Conservation (phyloP, 2,329 filamentous ascomycete genomes). For the Nemania sp. region DNA sequence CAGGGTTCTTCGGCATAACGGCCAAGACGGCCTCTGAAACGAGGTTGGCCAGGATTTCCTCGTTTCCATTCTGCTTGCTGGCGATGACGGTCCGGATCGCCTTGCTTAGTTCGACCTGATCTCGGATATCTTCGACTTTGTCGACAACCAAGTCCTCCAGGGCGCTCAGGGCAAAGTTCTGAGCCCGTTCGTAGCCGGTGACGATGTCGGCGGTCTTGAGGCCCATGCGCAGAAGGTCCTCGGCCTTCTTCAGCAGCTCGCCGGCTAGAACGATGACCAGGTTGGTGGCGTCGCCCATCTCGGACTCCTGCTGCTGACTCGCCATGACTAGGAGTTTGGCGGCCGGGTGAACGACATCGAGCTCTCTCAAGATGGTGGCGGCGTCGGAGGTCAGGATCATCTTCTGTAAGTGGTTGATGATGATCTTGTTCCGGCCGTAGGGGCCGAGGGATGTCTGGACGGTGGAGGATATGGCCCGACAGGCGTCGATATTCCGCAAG, state of each 20-base stretch:
- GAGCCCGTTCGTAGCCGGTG: constrained; percentile 92
- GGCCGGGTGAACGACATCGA: constrained; percentile 97
- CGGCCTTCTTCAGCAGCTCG: constrained; percentile 94
- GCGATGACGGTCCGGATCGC: constrained; percentile 93
- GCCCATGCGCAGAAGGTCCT: constrained; percentile 94
- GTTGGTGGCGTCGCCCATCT: constrained; percentile 99
- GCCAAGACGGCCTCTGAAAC: constrained; percentile 85
- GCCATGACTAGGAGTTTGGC: constrained; percentile 99
- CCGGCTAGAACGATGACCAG: constrained; percentile 94
- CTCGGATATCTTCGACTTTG: constrained; percentile 82
- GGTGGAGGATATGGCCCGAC: constrained; percentile 90
- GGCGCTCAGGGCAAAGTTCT: constrained; percentile 81
- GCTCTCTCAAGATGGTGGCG: constrained; percentile 93
- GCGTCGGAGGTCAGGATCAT: constrained; percentile 99
- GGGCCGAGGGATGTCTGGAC: constrained; percentile 97
- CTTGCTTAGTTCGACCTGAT: constrained; percentile 85
- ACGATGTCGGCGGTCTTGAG: constrained; percentile 98
- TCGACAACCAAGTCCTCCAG: constrained; percentile 91
- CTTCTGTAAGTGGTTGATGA: constrained; percentile 99
- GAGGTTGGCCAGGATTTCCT: constrained; percentile 83
- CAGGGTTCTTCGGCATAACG: constrained; percentile 92
- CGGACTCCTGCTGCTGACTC: constrained; percentile 96
- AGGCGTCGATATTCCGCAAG: constrained; percentile 97
- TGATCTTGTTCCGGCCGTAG: constrained; percentile 98
- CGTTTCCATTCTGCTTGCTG: constrained; percentile 93